These are phyloP conservation scores for Penicillium coffeae DNA, from an alignment of 495 filamentous ascomycete species.

Conservation along the genomic window DNA sequence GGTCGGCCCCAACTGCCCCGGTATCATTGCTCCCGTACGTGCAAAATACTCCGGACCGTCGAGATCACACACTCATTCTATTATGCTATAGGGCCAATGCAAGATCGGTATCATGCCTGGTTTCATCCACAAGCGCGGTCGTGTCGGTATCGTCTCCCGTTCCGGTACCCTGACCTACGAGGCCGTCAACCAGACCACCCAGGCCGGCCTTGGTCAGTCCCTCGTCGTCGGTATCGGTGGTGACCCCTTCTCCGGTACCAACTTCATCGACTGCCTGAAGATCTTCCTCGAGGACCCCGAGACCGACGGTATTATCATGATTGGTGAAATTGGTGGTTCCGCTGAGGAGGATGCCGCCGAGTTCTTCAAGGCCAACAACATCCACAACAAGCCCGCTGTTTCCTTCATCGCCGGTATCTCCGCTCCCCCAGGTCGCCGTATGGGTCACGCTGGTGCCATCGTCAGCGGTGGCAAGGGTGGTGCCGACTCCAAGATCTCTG, in stretches of 20 bases:
- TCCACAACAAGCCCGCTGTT: constrained; percentile 89
- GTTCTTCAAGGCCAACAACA: constrained; percentile 89
- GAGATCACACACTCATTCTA: neutral
- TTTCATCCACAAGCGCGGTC: constrained; percentile 99
- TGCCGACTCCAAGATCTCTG: constrained; percentile 94
- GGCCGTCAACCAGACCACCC: constrained; percentile 98
- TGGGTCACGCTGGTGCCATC: constrained; percentile 98
- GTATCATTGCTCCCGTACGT: constrained; percentile 84
- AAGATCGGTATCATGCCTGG: constrained; percentile 99
- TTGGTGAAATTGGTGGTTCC: constrained; percentile 96
- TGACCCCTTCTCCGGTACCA: constrained; percentile 97
- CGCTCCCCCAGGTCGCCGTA: constrained; percentile 90
- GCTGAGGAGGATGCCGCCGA: constrained; percentile 98
- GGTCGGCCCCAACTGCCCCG: constrained; percentile 97
- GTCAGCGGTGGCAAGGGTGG: constrained; percentile 96
- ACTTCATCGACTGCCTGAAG: constrained; percentile 98
- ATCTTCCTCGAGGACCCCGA: constrained; percentile 95
- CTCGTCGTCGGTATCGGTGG: constrained; percentile 98
- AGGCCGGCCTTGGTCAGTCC: constrained; percentile 93
- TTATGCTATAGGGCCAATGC: constrained; percentile 99
- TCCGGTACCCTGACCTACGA: constrained; percentile 99
- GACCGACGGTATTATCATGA: constrained; percentile 99
- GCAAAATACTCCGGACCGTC: neutral
- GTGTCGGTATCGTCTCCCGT: constrained; percentile 96
- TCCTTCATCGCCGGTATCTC: constrained; percentile 98